Percentiles rank a stretch among this genome's conserved stretches.
These are phyloP conservation scores for Eustoma russellianum DNA, from an alignment of 257 asterid species.

Conservation along the genomic window DNA sequence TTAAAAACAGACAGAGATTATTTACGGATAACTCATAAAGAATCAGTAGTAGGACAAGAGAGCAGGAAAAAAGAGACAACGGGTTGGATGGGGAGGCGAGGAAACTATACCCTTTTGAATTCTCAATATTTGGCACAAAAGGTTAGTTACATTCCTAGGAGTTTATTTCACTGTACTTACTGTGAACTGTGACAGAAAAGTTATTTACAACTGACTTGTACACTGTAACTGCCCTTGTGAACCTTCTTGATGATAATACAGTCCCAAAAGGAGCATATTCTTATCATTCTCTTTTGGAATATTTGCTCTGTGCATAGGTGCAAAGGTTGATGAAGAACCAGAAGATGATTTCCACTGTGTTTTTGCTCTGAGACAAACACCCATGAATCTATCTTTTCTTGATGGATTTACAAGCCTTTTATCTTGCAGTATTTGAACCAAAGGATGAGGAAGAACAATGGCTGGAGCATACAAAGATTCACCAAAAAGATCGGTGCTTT, in stretches of 20 bases:
- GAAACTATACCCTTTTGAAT: too few relatives aligned
- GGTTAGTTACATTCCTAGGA: too few relatives aligned
- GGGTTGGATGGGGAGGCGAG: too few relatives aligned
- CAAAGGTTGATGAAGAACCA: conserved; percentile 7
- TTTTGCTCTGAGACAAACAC: conserved; percentile 7
- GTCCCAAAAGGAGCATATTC: conserved; percentile 7
- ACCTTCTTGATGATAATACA: too few relatives aligned
- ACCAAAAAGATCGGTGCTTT: conserved; percentile 48
- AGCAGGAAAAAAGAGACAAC: too few relatives aligned
- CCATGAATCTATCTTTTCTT: conserved; percentile 7
- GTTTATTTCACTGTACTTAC: too few relatives aligned
- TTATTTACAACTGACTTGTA: conserved; percentile 14
- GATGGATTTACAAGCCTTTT: conserved; percentile 2
- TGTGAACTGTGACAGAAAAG: conserved; percentile 6
- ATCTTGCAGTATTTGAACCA: conserved; percentile 25
- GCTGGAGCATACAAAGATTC: conserved; percentile 38
- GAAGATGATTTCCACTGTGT: conserved; percentile 21
- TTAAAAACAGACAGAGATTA: too few relatives aligned
- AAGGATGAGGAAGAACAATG: conserved; percentile 23
- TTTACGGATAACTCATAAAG: too few relatives aligned
- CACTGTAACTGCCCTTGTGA: too few relatives aligned
- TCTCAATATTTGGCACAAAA: too few relatives aligned
- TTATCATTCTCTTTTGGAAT: conserved; percentile 8
- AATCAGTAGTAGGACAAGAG: too few relatives aligned
- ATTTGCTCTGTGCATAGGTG: background rate